Percentiles rank a stretch among this genome's conserved stretches.
phyloP scores from a whole-genome alignment of 208 protist species.

The Phytomonas sp. region DNA sequence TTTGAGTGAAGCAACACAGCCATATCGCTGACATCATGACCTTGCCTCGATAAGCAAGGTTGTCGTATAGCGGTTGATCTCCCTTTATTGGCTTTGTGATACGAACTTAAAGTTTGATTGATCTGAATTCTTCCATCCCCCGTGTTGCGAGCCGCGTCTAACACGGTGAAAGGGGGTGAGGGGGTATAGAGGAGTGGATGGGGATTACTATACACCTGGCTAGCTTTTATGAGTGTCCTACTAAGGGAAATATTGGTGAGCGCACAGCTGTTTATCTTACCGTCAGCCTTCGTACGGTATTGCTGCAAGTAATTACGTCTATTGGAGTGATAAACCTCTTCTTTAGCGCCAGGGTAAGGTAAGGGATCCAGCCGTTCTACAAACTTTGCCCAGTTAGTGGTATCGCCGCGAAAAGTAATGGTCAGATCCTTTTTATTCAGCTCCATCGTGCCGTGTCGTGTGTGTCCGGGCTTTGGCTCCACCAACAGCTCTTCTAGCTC shows the following conservation, averaged over 20 bases:
- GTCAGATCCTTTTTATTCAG: conserved; percentile 58
- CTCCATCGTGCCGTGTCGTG: conserved; percentile 34
- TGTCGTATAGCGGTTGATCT: not conserved
- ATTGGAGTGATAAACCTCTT: conserved; percentile 30
- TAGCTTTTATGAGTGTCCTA: conserved; percentile 40
- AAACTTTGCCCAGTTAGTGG: conserved; percentile 49
- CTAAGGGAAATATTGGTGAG: conserved; percentile 53
- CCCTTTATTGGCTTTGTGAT: not conserved
- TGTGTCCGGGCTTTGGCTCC: conserved; percentile 27
- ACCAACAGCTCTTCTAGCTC: conserved; percentile 34
- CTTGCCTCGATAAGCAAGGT: not conserved
- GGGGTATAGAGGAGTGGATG: conserved; percentile 62
- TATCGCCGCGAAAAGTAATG: conserved; percentile 78
- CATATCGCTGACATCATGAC: not conserved
- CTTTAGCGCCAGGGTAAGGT: conserved; percentile 54
- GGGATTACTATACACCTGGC: conserved; percentile 64
- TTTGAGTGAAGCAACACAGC: not conserved
- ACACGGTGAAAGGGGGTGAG: conserved; percentile 13
- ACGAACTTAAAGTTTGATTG: not conserved
- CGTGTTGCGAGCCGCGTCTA: conserved; percentile 1
- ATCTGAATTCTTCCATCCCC: not conserved
- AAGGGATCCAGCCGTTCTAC: conserved; percentile 53
- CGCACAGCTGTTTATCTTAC: conserved; percentile 12
- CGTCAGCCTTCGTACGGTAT: not conserved
- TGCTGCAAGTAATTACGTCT: conserved; percentile 11